Percentiles rank a stretch among this genome's conserved stretches.
phyloP scores from a whole-genome alignment of 73 alveolate species.

The Vitrella brassicaformis region DNA sequence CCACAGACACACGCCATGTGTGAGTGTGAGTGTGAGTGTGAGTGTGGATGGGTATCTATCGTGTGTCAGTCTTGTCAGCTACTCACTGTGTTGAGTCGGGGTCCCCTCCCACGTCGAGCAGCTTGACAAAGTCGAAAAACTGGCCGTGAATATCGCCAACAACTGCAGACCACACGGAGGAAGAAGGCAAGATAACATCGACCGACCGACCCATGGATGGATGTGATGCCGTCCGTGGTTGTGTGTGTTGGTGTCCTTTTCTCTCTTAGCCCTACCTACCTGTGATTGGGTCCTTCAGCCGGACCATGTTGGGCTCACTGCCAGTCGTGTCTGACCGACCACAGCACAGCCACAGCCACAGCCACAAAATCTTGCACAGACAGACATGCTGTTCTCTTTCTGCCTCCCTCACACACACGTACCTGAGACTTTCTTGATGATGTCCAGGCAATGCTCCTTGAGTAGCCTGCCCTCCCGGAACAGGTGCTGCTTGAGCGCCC shows the following conservation, averaged over 20 bases:
- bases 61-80: no score
- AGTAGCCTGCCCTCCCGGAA: not conserved
- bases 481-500: not conserved
- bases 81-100: constrained; percentile 40
- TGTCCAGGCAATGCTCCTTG: not conserved
- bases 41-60: not conserved
- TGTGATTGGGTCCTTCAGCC: no score
- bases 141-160: constrained; percentile 85
- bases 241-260: no score
- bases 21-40: not conserved
- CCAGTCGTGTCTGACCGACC: no score
- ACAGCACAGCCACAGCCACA: no score
- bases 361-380: no score
- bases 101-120: constrained; percentile 54
- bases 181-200: no score
- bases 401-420: not conserved
- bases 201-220: no score
- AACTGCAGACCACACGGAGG: constrained; percentile 24
- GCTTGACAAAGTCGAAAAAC: constrained; percentile 48
- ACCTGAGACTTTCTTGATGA: not conserved
- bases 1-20: not conserved
- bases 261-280: no score
- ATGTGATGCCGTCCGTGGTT: no score
- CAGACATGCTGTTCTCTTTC: not conserved
- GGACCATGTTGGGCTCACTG: no score